These are phyloP conservation scores for Pleurotus djamor DNA, from an alignment of 768 basidiomycete genomes.

Conservation along the genomic window DNA sequence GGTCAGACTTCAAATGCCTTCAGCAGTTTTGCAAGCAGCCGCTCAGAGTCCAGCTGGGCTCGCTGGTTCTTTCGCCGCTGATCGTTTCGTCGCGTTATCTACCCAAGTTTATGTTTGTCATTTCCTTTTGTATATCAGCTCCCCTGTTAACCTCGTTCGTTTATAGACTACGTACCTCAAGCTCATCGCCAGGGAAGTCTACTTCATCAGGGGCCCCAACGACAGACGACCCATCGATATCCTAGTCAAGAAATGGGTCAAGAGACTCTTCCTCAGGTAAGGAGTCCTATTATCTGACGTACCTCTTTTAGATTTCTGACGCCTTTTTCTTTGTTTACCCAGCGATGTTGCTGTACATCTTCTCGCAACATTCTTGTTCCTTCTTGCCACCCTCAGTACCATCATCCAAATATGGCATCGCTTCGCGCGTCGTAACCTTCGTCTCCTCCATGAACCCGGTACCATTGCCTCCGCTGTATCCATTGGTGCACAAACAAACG, in stretches of 20 bases:
- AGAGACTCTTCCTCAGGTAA: constrained; percentile 50
- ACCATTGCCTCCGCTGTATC: constrained; percentile 58
- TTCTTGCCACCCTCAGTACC: constrained; percentile 40
- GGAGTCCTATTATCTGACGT: background rate
- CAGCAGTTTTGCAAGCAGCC: constrained; percentile 49
- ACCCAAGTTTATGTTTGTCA: constrained; percentile 47
- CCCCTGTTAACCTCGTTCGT: background rate
- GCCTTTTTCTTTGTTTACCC: background rate
- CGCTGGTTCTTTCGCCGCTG: constrained; percentile 29
- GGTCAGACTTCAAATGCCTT: constrained; percentile 38
- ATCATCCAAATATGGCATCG: constrained; percentile 48
- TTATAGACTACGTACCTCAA: constrained; percentile 43
- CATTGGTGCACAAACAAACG: constrained; percentile 48
- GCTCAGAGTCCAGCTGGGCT: constrained; percentile 34
- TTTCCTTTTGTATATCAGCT: background rate
- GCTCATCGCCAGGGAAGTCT: constrained; percentile 48
- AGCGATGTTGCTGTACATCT: constrained; percentile 44
- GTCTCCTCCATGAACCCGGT: constrained; percentile 45
- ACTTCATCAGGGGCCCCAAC: constrained; percentile 35
- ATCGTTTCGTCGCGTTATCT: constrained; percentile 33
- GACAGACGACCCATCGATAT: constrained; percentile 29
- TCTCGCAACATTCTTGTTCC: constrained; percentile 35
- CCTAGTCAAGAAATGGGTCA: constrained; percentile 39
- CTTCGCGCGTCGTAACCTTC: constrained; percentile 38
- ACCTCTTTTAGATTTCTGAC: background rate